Percentiles rank a stretch among this genome's conserved stretches.
phyloP scores from a whole-genome alignment of 2,329 filamentous ascomycete genomes.

The Pezicula carpinea region DNA sequence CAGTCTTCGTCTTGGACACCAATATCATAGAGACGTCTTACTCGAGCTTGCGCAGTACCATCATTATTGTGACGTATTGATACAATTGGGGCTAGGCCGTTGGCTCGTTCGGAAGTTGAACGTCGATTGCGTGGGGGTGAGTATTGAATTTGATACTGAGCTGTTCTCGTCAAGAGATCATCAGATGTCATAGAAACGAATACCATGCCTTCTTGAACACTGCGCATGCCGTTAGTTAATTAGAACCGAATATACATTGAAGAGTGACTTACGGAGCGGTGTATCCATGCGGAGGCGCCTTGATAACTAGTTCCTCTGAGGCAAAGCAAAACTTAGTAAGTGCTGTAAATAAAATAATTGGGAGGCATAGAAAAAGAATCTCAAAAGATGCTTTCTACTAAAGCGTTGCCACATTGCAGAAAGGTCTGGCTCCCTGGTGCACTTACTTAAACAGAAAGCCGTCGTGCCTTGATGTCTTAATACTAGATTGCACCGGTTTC shows the following conservation, averaged over 20 bases:
- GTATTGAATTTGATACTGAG: slow-evolving; percentile 71
- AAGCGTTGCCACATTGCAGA: too few species aligned
- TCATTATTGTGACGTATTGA: slow-evolving; percentile 51
- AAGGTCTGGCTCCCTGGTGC: too few species aligned
- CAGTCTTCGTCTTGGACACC: slow-evolving; percentile 30
- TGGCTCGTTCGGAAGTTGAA: slow-evolving; percentile 21
- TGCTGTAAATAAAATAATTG: too few species aligned
- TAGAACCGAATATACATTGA: background rate
- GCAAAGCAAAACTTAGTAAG: too few species aligned
- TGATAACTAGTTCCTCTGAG: slow-evolving; percentile 72
- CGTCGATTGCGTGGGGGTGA: slow-evolving; percentile 20
- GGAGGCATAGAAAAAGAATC: too few species aligned
- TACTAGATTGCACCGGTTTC: slow-evolving; percentile 82
- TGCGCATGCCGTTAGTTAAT: slow-evolving; percentile 30
- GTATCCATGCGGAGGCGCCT: slow-evolving; percentile 74
- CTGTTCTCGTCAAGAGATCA: slow-evolving; percentile 67
- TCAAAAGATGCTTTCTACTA: too few species aligned
- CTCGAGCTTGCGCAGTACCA: slow-evolving; percentile 39
- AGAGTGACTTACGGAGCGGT: slow-evolving; percentile 70
- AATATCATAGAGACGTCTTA: slow-evolving; percentile 41
- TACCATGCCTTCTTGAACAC: slow-evolving; percentile 85
- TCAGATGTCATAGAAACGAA: slow-evolving; percentile 85
- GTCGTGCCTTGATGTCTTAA: slow-evolving; percentile 75
- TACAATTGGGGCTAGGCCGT: slow-evolving; percentile 36
- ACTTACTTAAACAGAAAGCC: slow-evolving; percentile 64